Conservation (phyloP, 805 yeast species). For the Scheffersomyces lignosus region DNA sequence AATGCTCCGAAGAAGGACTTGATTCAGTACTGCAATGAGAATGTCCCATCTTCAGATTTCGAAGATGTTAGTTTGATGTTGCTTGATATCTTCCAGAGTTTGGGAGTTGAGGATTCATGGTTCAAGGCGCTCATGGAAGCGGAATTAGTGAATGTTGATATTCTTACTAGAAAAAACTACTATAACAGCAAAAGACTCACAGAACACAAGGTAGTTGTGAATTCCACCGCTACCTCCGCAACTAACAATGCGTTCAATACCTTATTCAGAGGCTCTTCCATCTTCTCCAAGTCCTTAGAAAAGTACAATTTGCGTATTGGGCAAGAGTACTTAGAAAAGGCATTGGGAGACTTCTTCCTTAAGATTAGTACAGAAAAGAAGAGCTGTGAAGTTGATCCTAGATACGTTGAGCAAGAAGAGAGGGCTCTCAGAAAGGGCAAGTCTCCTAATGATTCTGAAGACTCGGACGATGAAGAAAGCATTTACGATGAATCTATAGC, state of each 20-base stretch:
- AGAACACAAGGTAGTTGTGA: conserved; percentile 7
- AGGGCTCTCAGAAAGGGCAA: conserved; percentile 25
- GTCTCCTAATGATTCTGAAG: conserved; percentile 18
- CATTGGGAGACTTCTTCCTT: conserved; percentile 68
- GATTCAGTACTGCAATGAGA: conserved; percentile 46
- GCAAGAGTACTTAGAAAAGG: conserved; percentile 69
- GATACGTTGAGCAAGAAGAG: conserved; percentile 44
- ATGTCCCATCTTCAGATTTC: conserved; percentile 42
- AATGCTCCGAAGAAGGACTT: conserved; percentile 54
- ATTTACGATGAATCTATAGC: conserved; percentile 29
- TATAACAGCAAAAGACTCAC: conserved; percentile 28
- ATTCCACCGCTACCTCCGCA: conserved; percentile 11
- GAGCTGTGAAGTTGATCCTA: conserved; percentile 83
- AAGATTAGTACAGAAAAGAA: conserved; percentile 49
- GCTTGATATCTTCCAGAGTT: conserved; percentile 72
- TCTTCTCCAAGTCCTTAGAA: conserved; percentile 81
- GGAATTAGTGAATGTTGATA: conserved; percentile 57
- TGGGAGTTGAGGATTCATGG: conserved; percentile 71
- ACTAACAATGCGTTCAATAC: conserved; percentile 39
- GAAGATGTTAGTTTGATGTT: conserved; percentile 59
- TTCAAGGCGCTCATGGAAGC: conserved; percentile 64
- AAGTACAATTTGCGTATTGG: conserved; percentile 75
- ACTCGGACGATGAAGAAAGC: conserved; percentile 17
- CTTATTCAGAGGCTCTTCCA: conserved; percentile 77
- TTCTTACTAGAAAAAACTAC: conserved; percentile 41